Conservation (phyloP, 441 rosid genomes). For the Pelargonium cotyledonis region DNA sequence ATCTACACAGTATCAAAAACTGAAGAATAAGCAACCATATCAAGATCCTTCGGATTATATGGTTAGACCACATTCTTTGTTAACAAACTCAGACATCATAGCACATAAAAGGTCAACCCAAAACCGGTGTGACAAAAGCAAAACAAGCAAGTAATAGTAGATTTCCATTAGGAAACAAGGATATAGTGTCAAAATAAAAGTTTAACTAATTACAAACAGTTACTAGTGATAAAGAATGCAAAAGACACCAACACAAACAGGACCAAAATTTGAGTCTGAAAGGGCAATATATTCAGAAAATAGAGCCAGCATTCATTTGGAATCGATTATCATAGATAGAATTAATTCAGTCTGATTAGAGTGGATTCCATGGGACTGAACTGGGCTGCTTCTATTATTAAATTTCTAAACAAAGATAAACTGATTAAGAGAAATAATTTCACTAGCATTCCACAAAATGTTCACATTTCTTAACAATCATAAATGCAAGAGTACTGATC, state of each 20-base stretch:
- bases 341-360: background rate
- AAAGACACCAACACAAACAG: background rate
- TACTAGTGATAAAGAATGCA: background rate
- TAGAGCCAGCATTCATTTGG: too few species aligned
- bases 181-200: background rate
- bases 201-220: background rate
- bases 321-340: too few species aligned
- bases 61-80: background rate
- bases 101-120: background rate
- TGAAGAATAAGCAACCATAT: slow-evolving; percentile 5
- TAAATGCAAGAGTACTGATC: background rate
- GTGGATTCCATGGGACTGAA: background rate
- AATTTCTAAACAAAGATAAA: background rate
- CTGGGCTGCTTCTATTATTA: background rate
- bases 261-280: background rate
- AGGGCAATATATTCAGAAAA: background rate
- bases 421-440: background rate
- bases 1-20: slow-evolving; percentile 38
- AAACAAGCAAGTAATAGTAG: background rate
- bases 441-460: background rate
- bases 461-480: background rate
- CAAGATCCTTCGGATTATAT: background rate
- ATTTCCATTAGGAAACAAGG: background rate
- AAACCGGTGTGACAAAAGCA: background rate
- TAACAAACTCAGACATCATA: background rate